These are phyloP conservation scores for Neostapfia colusana DNA, from an alignment of 176 grass and related monocot genomes.

Conservation along the genomic window DNA sequence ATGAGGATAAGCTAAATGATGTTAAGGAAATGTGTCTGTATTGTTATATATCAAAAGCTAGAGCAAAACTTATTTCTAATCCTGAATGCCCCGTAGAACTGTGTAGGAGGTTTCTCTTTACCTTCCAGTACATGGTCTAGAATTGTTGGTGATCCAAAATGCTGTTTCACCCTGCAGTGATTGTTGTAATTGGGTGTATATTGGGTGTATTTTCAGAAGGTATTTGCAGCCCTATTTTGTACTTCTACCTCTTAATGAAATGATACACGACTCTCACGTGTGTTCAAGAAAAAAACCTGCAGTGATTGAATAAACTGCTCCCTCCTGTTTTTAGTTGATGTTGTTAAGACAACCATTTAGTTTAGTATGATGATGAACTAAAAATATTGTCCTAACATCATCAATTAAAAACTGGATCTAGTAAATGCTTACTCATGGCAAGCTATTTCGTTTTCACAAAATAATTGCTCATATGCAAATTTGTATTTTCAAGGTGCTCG, in stretches of 20 bases:
- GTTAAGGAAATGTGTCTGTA: neutral
- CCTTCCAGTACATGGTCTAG: neutral
- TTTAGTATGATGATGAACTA: no score
- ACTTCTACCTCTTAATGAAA: no score
- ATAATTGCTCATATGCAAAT: neutral
- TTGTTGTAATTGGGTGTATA: neutral
- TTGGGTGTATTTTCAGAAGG: no score
- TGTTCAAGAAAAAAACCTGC: no score
- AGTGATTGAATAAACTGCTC: no score
- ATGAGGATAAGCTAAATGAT: neutral
- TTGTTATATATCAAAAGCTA: neutral
- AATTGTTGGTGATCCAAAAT: neutral
- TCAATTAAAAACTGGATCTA: no score
- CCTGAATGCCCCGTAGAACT: neutral
- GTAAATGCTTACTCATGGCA: neutral
- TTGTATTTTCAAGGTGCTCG: neutral
- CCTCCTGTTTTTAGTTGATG: no score
- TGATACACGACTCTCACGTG: no score
- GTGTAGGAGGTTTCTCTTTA: neutral
- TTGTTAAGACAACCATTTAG: no score
- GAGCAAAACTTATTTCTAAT: neutral
- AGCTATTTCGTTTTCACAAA: slow-evolving; percentile 16
- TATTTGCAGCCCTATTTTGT: no score
- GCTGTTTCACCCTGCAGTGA: neutral
- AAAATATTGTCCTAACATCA: no score